These are phyloP conservation scores for Geotrichum klebahnii DNA, from an alignment of 1,139 yeast genomes.

Conservation along the genomic window DNA sequence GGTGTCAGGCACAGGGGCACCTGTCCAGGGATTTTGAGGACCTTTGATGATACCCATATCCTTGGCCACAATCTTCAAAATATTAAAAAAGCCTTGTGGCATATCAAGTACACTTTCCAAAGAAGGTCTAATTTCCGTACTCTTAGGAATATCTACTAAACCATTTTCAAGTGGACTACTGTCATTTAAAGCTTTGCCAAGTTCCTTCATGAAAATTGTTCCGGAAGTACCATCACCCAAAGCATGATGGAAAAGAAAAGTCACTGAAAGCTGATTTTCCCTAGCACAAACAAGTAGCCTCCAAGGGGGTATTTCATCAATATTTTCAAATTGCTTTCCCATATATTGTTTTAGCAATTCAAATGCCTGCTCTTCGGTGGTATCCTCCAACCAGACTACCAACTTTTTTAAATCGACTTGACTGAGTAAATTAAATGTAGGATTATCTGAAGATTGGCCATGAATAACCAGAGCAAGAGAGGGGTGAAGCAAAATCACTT, in stretches of 20 bases:
- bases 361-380: not conserved
- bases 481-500: constrained; percentile 5
- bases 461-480: constrained; percentile 1
- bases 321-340: not conserved
- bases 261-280: not conserved
- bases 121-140: constrained; percentile 1
- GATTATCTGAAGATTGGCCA: not conserved
- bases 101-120: constrained; percentile 11
- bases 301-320: constrained; percentile 22
- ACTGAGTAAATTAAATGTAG: not conserved
- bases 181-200: constrained; percentile 9
- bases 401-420: constrained; percentile 10
- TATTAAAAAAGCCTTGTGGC: constrained; percentile 1
- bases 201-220: constrained; percentile 3
- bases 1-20: constrained; percentile 3
- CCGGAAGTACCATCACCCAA: constrained; percentile 21
- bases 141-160: not conserved
- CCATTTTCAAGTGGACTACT: not conserved
- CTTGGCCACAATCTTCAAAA: not conserved
- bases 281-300: constrained; percentile 8
- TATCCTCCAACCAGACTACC: not conserved
- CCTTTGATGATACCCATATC: not conserved
- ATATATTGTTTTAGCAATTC: not conserved
- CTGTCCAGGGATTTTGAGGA: constrained; percentile 9
- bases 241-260: constrained; percentile 19